Conservation (phyloP, 441 rosid genomes). For the Pelargonium citronellum region DNA sequence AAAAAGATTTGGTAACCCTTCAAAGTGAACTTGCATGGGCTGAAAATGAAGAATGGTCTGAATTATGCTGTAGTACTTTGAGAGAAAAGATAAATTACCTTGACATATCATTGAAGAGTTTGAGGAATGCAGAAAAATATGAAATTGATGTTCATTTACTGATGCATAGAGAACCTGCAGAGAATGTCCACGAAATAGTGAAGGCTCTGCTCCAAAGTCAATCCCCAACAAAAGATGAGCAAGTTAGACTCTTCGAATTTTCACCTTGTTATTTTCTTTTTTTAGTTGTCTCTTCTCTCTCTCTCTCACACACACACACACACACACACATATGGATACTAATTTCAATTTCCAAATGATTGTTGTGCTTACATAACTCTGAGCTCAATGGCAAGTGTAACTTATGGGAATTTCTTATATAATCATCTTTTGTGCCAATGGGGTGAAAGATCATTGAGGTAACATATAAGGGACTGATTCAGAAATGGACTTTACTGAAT, state of each 20-base stretch:
- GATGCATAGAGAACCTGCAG: constrained; percentile 37
- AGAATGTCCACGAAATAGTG: constrained; percentile 33
- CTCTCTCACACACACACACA: too few relatives aligned
- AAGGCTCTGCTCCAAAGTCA: constrained; percentile 32
- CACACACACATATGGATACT: neutral
- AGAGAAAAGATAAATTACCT: constrained; percentile 35
- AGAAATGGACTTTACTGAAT: neutral
- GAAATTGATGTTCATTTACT: constrained; percentile 28
- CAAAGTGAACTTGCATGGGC: constrained; percentile 44
- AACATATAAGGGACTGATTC: constrained; percentile 3
- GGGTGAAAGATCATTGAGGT: neutral
- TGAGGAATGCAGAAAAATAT: constrained; percentile 32
- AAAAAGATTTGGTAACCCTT: constrained; percentile 33
- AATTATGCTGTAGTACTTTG: constrained; percentile 39
- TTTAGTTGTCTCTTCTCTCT: neutral
- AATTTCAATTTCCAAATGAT: neutral
- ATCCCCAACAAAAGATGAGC: constrained; percentile 23
- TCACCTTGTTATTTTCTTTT: constrained; percentile 2
- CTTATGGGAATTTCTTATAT: neutral
- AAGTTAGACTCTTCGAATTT: constrained; percentile 32
- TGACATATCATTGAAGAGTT: constrained; percentile 24
- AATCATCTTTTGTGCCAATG: constrained; percentile 3
- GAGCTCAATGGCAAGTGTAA: neutral
- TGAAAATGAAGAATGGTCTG: constrained; percentile 46
- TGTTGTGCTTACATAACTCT: neutral